phyloP scores from a whole-genome alignment of 345 rosid genomes.

The Pistacia integerrima region DNA sequence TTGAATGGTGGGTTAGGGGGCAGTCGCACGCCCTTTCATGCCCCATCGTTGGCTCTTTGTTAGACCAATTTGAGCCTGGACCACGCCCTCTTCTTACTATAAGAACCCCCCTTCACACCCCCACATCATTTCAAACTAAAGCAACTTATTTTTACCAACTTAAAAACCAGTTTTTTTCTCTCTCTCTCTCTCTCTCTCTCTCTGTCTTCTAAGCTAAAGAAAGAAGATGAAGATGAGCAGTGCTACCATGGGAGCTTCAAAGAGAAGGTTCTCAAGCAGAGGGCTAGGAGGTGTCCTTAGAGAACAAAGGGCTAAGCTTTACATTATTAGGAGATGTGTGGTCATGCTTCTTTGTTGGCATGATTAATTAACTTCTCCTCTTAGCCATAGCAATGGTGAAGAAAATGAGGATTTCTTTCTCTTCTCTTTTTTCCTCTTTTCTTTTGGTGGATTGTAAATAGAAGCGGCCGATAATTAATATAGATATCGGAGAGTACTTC shows the following conservation, averaged over 20 bases:
- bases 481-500: neutral
- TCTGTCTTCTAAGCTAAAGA: no score
- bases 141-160: neutral
- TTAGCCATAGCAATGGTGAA: neutral
- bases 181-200: neutral
- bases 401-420: neutral
- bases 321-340: conserved; percentile 83
- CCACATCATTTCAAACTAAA: conserved; percentile 28
- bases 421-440: neutral
- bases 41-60: conserved; percentile 67
- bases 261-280: conserved; percentile 72
- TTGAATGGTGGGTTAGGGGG: conserved; percentile 61
- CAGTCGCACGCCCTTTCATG: conserved; percentile 63
- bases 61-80: conserved; percentile 50
- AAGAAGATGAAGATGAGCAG: conserved; percentile 60
- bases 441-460: conserved; percentile 46
- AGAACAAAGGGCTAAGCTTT: conserved; percentile 85
- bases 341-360: conserved; percentile 89
- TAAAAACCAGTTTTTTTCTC: neutral
- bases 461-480: conserved; percentile 14
- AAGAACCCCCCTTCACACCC: conserved; percentile 32
- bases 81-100: conserved; percentile 38
- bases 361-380: conserved; percentile 38
- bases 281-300: conserved; percentile 67
- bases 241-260: conserved; percentile 50